Conservation (phyloP, 1,284 basidiomycete species). For the Ustilago loliicola region DNA sequence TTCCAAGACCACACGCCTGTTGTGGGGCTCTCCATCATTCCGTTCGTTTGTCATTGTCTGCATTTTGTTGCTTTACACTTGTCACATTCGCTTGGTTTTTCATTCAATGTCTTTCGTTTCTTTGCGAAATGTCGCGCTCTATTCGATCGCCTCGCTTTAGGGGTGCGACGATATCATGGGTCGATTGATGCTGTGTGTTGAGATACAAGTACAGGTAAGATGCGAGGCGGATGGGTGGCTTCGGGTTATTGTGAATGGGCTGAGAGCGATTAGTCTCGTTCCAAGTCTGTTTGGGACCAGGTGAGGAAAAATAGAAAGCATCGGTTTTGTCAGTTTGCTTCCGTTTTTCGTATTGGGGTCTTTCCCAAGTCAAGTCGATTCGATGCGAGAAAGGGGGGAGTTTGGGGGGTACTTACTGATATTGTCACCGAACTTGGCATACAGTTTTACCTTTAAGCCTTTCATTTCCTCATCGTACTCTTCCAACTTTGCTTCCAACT, state of each 20-base stretch:
- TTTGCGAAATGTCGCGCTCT: too few relatives aligned
- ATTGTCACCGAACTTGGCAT: constrained; percentile 91
- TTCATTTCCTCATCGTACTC: constrained; percentile 89
- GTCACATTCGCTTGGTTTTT: constrained; percentile 1
- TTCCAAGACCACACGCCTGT: neutral
- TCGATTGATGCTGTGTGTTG: neutral
- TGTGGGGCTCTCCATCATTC: neutral
- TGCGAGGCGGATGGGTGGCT: too few relatives aligned
- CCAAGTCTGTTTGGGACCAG: neutral
- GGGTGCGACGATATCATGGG: too few relatives aligned
- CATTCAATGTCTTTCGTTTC: too few relatives aligned
- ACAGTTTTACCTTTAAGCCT: constrained; percentile 85
- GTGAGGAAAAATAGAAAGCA: neutral
- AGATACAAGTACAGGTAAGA: constrained; percentile 6
- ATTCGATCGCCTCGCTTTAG: too few relatives aligned
- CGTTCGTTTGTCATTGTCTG: too few relatives aligned
- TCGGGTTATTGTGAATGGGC: neutral
- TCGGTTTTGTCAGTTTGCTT: neutral
- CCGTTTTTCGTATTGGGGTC: too few relatives aligned
- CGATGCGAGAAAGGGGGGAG: neutral
- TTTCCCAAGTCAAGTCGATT: too few relatives aligned
- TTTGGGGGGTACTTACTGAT: constrained; percentile 75
- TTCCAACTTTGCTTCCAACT: constrained; percentile 76
- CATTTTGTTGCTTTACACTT: neutral
- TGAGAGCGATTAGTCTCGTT: neutral